A percentile compares a stretch with the other conserved stretches of the same genome.
These are phyloP conservation scores for Quercus cerris DNA, from an alignment of 306 rosid species.

Conservation along the genomic window DNA sequence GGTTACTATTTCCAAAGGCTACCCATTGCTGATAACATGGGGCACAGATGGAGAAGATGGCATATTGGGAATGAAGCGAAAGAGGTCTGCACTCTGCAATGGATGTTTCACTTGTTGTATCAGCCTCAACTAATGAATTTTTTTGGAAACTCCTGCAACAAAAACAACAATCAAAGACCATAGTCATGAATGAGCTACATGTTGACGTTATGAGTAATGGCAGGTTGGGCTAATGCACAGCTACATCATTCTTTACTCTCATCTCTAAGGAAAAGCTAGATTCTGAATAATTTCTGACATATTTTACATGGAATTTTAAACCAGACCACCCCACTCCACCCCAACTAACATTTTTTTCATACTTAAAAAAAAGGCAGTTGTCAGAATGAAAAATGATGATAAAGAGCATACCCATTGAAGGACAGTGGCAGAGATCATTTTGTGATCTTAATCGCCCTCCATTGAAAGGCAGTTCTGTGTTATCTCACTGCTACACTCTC, in stretches of 20 bases:
- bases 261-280: not conserved
- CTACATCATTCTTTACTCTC: not conserved
- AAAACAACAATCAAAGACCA: not conserved
- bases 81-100: too few relatives aligned
- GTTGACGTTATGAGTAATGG: not conserved
- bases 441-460: not conserved
- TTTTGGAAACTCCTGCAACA: slow-evolving; percentile 65
- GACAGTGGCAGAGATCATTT: slow-evolving; percentile 26
- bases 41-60: slow-evolving; percentile 58
- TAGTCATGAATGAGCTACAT: too few relatives aligned
- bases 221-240: not conserved
- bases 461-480: slow-evolving; percentile 37
- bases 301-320: not conserved
- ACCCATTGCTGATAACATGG: slow-evolving; percentile 80
- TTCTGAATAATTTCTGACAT: not conserved
- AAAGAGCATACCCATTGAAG: slow-evolving; percentile 45
- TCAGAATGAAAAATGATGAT: not conserved
- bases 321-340: not conserved
- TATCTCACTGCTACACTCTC: slow-evolving; percentile 58
- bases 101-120: slow-evolving; percentile 44
- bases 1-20: slow-evolving; percentile 82
- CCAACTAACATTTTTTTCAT: not conserved
- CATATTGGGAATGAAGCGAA: slow-evolving; percentile 61
- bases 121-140: slow-evolving; percentile 63
- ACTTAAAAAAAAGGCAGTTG: not conserved